Evolutionary conservation across 2,329 filamentous ascomycete genomes (phyloP).

Genomic region (Aspergillus hiratsukae): DNA sequence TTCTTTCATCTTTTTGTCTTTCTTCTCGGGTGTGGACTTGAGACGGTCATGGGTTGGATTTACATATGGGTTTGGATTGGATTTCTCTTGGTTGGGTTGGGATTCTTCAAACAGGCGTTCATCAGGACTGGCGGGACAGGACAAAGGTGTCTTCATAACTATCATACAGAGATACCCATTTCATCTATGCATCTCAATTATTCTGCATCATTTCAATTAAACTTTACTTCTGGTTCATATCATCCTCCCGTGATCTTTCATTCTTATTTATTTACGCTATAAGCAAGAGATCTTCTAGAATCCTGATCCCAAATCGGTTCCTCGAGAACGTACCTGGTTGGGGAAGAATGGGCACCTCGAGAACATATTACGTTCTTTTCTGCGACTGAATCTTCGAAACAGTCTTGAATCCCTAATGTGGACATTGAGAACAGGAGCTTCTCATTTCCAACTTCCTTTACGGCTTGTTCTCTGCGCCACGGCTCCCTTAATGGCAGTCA

Average conservation of each 20-base stretch:
- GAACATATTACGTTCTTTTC: background rate
- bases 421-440: background rate
- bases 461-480: background rate
- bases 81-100: constrained; percentile 2
- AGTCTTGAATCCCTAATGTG: background rate
- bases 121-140: background rate
- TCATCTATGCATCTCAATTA: background rate
- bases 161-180: background rate
- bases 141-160: background rate
- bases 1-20: constrained; percentile 8
- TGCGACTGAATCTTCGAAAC: background rate
- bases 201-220: background rate
- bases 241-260: too few species aligned
- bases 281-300: background rate
- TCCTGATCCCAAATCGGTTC: background rate
- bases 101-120: constrained; percentile 3
- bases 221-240: background rate
- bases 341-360: background rate
- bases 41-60: background rate
- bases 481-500: background rate
- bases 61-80: constrained; percentile 5
- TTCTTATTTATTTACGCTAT: background rate
- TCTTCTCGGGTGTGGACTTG: constrained; percentile 3
- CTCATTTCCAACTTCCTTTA: background rate
- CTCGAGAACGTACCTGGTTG: background rate